Evolutionary conservation across 1,139 yeast genomes (phyloP).

Genomic region (Petasospora fabianii): DNA sequence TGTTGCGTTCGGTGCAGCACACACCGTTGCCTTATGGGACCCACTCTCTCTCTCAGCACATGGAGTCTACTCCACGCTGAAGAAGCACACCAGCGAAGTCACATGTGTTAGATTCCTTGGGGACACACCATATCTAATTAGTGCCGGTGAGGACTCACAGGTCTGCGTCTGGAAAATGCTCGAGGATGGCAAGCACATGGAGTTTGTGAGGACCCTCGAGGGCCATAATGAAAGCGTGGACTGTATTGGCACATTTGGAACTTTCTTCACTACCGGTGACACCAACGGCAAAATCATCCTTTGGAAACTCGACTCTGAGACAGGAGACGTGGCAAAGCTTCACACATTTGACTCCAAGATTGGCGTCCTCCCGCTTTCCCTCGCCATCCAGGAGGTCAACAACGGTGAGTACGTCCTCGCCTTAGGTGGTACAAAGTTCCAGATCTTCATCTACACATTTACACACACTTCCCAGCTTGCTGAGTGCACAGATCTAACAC

Average conservation of each 20-base stretch:
- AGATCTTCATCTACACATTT: constrained; percentile 54
- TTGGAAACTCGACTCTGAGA: constrained; percentile 37
- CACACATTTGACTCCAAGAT: constrained; percentile 39
- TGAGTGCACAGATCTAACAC: constrained; percentile 28
- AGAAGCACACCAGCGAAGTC: constrained; percentile 54
- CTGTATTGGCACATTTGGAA: constrained; percentile 35
- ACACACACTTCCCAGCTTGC: constrained; percentile 16
- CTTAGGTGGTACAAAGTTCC: constrained; percentile 74
- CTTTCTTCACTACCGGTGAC: constrained; percentile 55
- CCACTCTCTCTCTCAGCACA: constrained; percentile 40
- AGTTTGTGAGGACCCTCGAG: constrained; percentile 47
- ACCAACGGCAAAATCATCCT: constrained; percentile 58
- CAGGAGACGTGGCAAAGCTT: constrained; percentile 28
- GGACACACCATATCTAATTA: constrained; percentile 43
- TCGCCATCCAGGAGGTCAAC: constrained; percentile 48
- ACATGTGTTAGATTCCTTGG: constrained; percentile 60
- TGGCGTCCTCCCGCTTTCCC: constrained; percentile 63
- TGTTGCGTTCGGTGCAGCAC: constrained; percentile 77
- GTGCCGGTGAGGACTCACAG: constrained; percentile 63
- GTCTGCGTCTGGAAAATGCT: constrained; percentile 62
- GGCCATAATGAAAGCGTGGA: constrained; percentile 47
- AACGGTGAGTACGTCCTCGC: constrained; percentile 51
- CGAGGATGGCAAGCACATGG: constrained; percentile 4
- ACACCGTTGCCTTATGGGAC: constrained; percentile 71
- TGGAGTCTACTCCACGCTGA: constrained; percentile 56